Conservation (phyloP, 306 rosid genomes). For the Fragaria iinumae region DNA sequence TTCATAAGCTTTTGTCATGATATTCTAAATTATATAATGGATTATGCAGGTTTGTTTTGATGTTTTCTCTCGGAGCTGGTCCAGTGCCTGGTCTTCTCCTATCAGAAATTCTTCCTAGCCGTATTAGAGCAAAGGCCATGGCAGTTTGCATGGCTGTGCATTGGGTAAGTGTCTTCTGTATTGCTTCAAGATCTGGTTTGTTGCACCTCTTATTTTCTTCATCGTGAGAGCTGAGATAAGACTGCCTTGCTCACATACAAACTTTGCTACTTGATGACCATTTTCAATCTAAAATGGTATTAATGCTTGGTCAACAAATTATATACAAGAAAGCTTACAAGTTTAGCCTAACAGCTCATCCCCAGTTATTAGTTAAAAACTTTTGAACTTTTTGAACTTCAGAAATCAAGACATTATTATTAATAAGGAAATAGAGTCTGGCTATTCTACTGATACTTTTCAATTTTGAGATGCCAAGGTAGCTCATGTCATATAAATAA, state of each 20-base stretch:
- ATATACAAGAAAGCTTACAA: not conserved
- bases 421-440: not conserved
- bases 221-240: not conserved
- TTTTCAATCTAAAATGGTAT: not conserved
- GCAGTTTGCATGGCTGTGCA: constrained; percentile 85
- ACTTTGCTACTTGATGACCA: constrained; percentile 1
- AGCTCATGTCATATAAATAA: not conserved
- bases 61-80: constrained; percentile 75
- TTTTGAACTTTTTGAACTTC: not conserved
- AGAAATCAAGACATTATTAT: not conserved
- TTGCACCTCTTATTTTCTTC: not conserved
- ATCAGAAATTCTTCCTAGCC: constrained; percentile 67
- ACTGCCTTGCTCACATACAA: not conserved
- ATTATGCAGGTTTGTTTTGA: constrained; percentile 60
- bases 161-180: constrained; percentile 53
- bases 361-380: not conserved
- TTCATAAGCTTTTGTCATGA: constrained; percentile 12
- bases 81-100: constrained; percentile 82
- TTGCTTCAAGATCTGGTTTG: constrained; percentile 19
- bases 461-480: not conserved
- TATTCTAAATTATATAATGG: constrained; percentile 25
- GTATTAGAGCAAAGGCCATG: constrained; percentile 45
- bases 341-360: too few relatives aligned
- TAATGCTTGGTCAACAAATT: not conserved
- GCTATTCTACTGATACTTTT: not conserved